Base-by-base conservation (phyloP, 805 yeast species). In the Hanseniaspora valbyensis region DNA sequence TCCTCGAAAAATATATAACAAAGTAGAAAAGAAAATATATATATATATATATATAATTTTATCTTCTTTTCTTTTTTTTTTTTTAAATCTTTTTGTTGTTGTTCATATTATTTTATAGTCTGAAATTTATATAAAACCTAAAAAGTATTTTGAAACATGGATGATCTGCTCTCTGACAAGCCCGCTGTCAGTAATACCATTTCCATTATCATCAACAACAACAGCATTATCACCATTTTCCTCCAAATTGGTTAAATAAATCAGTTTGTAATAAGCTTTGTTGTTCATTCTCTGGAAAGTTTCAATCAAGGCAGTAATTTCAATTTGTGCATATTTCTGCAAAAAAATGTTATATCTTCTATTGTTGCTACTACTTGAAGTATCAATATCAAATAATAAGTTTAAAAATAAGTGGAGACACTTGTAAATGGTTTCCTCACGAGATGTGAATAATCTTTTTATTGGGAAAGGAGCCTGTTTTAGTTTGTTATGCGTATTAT, bases 311-410 rank as follows among this genome's bases (percentile, higher is more conserved):
- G 48, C 21, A 33, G 41, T 48, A 19, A 59, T 44, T 1, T 57
- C 57, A 21, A 54, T 42, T 16, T 46, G 46, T 24, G 55, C 52
- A 42, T 59, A 61, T 49, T 62, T 62, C 32, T 58, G 58, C 26
- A 56, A 30, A 13, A 61, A 39, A 5, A 57, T 57, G 30, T 41
- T 41, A 18, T 49, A 29, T 7, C 34, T 18, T 28, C 46, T 41
- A 13, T 40, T 48, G 6, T 22, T 42, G 10, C 22, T 34, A 26
- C 33, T 39, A 2, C 18, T 13, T 21, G 33, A 14, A 34, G n/a
- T 38, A 32, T 18, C 18, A 4, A 45, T 41, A 5, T 51, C 45
- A 42, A 44, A 51, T 13, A 51, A 3, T 8, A 44, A 24, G 22
- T 51, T 51, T 18, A 51, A 30, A 30, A 51, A 51, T 13, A 45